Evolutionary conservation across 2,329 filamentous ascomycete genomes (phyloP).

Genomic region (Arthrinium phaeospermum): DNA sequence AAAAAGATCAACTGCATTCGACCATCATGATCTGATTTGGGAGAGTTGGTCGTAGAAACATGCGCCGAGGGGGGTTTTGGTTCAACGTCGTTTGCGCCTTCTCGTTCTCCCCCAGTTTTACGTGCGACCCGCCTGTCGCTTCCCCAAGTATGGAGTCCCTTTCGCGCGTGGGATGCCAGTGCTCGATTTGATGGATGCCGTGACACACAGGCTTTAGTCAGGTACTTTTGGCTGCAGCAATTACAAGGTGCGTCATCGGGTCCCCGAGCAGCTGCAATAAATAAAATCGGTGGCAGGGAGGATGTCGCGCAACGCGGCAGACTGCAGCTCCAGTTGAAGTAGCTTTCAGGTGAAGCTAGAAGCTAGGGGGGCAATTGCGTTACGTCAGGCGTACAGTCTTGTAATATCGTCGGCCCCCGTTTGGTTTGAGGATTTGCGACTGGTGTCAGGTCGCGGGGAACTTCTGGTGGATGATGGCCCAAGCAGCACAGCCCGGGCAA

Average conservation of each 20-base stretch:
- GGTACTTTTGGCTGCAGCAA: neutral
- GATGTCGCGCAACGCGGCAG: neutral
- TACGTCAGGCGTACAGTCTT: neutral
- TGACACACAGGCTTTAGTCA: constrained; percentile 9
- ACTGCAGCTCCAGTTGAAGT: neutral
- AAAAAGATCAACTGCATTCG: constrained; percentile 9
- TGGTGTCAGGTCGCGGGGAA: constrained; percentile 15
- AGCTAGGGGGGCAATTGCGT: neutral
- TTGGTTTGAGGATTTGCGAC: neutral
- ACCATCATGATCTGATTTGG: constrained; percentile 12
- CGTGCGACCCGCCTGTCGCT: constrained; percentile 6
- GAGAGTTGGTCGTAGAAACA: neutral
- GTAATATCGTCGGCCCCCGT: neutral
- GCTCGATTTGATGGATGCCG: constrained; percentile 2
- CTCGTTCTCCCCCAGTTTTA: neutral
- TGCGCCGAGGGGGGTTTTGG: neutral
- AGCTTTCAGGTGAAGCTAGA: neutral
- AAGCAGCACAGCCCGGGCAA: neutral
- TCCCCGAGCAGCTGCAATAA: neutral
- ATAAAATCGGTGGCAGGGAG: neutral
- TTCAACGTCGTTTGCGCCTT: constrained; percentile 15
- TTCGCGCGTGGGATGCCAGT: constrained; percentile 6
- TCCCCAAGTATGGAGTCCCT: neutral
- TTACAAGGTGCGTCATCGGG: neutral
- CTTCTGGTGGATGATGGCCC: neutral